Evolutionary conservation across 495 filamentous ascomycete species (phyloP), one percentile per base, ranked within the genome.

Genomic region (Filosporella fistucella): DNA sequence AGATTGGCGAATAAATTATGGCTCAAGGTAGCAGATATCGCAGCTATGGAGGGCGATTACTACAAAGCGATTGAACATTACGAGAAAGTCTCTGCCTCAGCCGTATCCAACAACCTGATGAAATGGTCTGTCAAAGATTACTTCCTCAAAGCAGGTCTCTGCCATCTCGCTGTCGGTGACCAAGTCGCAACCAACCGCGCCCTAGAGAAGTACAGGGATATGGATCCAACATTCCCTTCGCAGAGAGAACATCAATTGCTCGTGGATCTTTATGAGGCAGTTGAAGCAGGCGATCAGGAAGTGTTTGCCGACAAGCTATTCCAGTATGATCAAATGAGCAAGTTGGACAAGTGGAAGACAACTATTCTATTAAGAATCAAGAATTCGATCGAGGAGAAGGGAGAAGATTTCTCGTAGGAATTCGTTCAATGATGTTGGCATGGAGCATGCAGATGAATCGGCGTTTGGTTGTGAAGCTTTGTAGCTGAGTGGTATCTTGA

Each of bases 331-430:
- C 86, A 91, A 70, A 74, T 95, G 70, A 91, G 84, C 68, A 88
- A 89, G 69, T 68, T 96, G 58, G 89, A 95, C 60, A 89, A 90
- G 71, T 96, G 91, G 91, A 91, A 95, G 82, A 94, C 86, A 45
- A 89, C 85, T 29, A 75, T 96, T 29, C 67, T 95, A 40, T 63
- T 95, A 57, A 76, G 81, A 58, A 72, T 96, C 58, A 95, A 96
- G 79, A 81, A 81, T 58, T 74, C 68, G 42, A 91, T 94, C 57
- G 85, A 88, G 69, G 78, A 81, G 60, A 74, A 80, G 49, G 82
- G 74, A 4, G 89, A 91, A 48, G 84, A 88, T 61, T 88, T 86
- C 51, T 84, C 84, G 47, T 88, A 32, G 18, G n/a, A n/a, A n/a
- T n/a, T n/a, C n/a, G n/a, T n/a, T n/a, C n/a, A n/a, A n/a, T n/a